Evolutionary conservation across 2,329 filamentous ascomycete genomes (phyloP).

Genomic region (Acarospora socialis): DNA sequence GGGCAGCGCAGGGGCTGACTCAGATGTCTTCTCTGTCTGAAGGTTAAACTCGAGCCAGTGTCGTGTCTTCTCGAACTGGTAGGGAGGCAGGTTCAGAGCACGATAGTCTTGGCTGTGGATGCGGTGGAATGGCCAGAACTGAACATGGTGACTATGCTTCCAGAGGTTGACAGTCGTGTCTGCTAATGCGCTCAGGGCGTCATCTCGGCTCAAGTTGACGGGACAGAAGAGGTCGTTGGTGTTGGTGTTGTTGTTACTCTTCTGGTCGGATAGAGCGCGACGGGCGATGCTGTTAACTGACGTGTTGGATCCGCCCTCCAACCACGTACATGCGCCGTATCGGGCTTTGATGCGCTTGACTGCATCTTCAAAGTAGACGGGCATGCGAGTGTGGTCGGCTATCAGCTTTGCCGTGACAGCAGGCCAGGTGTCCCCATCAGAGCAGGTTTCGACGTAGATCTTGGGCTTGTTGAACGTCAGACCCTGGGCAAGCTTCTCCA

Average conservation of each 20-base stretch:
- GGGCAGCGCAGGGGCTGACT: no score
- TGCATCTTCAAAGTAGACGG: background rate
- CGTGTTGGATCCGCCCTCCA: background rate
- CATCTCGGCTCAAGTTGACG: background rate
- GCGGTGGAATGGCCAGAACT: slow-evolving; percentile 20
- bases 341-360: background rate
- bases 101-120: slow-evolving; percentile 15
- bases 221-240: background rate
- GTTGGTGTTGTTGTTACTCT: no score
- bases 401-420: background rate
- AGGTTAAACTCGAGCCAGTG: slow-evolving; percentile 21
- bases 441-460: slow-evolving; percentile 22
- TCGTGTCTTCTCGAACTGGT: slow-evolving; percentile 22
- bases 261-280: background rate
- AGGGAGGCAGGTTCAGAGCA: slow-evolving; percentile 20
- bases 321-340: background rate
- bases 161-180: slow-evolving; percentile 15
- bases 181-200: background rate
- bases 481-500: slow-evolving; percentile 17
- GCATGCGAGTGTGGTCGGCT: background rate
- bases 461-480: slow-evolving; percentile 21
- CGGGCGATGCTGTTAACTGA: background rate
- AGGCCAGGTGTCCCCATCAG: slow-evolving; percentile 2
- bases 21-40: slow-evolving; percentile 1
- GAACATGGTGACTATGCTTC: slow-evolving; percentile 15